A percentile compares a stretch with the other conserved stretches of the same genome.
Conservation (phyloP, 768 basidiomycete species). For the Kwoniella sp. region DNA sequence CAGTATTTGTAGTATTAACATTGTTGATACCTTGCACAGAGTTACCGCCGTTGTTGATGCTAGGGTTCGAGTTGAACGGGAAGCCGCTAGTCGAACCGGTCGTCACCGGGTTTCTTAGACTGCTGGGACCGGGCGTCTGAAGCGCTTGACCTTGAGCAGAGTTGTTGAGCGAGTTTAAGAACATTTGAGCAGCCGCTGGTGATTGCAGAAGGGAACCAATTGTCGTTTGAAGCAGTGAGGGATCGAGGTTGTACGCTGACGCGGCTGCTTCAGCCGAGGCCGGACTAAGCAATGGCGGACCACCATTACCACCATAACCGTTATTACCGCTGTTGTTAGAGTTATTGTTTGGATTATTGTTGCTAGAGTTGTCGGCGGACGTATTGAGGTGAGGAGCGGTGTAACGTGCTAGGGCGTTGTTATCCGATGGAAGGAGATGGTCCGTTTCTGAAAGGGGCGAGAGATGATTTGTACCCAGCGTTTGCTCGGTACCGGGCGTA, state of each 20-base stretch:
- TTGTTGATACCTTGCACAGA: background rate
- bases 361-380: background rate
- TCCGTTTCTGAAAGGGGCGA: conserved; percentile 35
- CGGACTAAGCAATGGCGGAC: conserved; percentile 22
- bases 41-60: conserved; percentile 3
- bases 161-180: conserved; percentile 44
- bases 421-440: conserved; percentile 9
- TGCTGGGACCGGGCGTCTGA: conserved; percentile 18
- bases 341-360: background rate
- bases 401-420: conserved; percentile 28
- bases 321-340: background rate
- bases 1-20: background rate
- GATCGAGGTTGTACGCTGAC: conserved; percentile 48
- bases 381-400: conserved; percentile 5
- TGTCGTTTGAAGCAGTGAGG: conserved; percentile 47
- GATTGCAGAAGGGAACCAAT: conserved; percentile 54
- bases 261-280: conserved; percentile 36
- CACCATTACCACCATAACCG: background rate
- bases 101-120: background rate
- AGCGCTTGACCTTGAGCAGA: conserved; percentile 44
- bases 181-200: conserved; percentile 54
- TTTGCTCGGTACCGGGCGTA: conserved; percentile 24
- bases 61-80: background rate
- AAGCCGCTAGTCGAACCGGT: background rate
- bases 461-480: conserved; percentile 15